Evolutionary conservation across 495 filamentous ascomycete species (phyloP).

Genomic region (Articulospora tetracladia): DNA sequence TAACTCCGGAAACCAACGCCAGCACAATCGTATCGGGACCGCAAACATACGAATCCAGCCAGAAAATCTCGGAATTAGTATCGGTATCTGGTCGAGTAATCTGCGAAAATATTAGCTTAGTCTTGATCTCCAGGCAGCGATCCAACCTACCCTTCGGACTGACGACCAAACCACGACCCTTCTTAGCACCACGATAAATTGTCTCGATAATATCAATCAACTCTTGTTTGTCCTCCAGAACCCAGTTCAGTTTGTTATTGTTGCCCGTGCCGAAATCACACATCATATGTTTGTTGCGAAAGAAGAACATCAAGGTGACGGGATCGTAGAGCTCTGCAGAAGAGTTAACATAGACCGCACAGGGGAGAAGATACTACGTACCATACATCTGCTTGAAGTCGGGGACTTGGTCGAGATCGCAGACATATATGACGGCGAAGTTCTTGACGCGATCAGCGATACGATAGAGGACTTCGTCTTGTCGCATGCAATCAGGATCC

Average conservation of each 20-base stretch:
- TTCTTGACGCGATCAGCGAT: conserved; percentile 83
- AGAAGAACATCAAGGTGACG: conserved; percentile 79
- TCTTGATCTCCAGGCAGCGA: not conserved
- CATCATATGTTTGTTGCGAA: conserved; percentile 99
- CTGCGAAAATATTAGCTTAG: conserved; percentile 33
- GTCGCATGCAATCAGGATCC: conserved; percentile 78
- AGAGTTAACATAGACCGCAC: conserved; percentile 32
- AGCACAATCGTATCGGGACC: not conserved
- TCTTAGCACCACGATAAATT: conserved; percentile 95
- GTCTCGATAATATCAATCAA: conserved; percentile 98
- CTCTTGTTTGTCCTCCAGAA: conserved; percentile 97
- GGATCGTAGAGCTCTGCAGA: conserved; percentile 50
- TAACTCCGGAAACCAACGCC: conserved; percentile 7
- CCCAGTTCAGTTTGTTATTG: conserved; percentile 98
- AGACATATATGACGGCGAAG: conserved; percentile 93
- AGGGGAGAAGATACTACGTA: conserved; percentile 25
- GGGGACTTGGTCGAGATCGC: conserved; percentile 92
- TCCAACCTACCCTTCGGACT: conserved; percentile 70
- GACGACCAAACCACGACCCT: conserved; percentile 91
- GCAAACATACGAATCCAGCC: not conserved
- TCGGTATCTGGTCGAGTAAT: conserved; percentile 81
- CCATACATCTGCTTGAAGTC: conserved; percentile 96
- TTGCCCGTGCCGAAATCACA: conserved; percentile 97
- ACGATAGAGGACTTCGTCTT: conserved; percentile 91
- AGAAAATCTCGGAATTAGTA: conserved; percentile 44